Percentiles rank a stretch among this genome's conserved stretches.
Evolutionary conservation across 2,329 filamentous ascomycete genomes (phyloP).

Genomic region (Colletotrichum salicis): DNA sequence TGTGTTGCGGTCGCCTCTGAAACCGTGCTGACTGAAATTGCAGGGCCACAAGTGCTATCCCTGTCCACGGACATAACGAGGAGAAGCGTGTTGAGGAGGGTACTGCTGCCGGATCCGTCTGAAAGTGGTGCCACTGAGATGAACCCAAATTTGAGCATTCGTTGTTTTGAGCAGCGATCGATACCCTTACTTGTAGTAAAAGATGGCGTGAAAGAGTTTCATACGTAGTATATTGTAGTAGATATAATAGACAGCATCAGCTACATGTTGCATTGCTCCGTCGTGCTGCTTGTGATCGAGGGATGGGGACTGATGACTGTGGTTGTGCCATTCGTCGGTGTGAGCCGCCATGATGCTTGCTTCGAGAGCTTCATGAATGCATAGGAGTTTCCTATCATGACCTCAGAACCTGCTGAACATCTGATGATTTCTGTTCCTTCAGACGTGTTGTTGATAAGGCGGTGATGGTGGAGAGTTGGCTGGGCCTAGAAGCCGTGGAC

Average conservation of each 20-base stretch:
- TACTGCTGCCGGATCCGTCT: slow-evolving; percentile 15
- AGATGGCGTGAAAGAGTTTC: neutral
- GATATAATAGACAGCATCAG: slow-evolving; percentile 13
- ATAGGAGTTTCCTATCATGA: neutral
- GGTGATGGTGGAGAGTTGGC: neutral
- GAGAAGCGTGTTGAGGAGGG: slow-evolving; percentile 35
- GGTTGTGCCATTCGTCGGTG: neutral
- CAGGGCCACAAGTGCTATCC: slow-evolving; percentile 25
- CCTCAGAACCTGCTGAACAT: neutral
- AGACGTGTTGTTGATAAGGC: neutral
- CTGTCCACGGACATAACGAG: slow-evolving; percentile 23
- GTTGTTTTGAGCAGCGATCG: slow-evolving; percentile 3
- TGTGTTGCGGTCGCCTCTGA: no score
- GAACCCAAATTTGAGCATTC: neutral
- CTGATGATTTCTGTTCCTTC: neutral
- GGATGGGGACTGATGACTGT: neutral
- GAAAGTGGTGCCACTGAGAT: neutral
- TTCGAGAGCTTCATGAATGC: no score
- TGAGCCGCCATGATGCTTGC: no score
- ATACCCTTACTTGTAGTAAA: slow-evolving; percentile 13
- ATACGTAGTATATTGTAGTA: slow-evolving; percentile 7
- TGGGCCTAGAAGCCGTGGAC: neutral
- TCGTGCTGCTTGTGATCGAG: neutral
- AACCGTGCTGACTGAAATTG: neutral
- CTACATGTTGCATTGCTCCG: neutral